A percentile compares a stretch with the other conserved stretches of the same genome.
Conservation (phyloP, 1,139 yeast species). For the Kodamaea ohmeri region DNA sequence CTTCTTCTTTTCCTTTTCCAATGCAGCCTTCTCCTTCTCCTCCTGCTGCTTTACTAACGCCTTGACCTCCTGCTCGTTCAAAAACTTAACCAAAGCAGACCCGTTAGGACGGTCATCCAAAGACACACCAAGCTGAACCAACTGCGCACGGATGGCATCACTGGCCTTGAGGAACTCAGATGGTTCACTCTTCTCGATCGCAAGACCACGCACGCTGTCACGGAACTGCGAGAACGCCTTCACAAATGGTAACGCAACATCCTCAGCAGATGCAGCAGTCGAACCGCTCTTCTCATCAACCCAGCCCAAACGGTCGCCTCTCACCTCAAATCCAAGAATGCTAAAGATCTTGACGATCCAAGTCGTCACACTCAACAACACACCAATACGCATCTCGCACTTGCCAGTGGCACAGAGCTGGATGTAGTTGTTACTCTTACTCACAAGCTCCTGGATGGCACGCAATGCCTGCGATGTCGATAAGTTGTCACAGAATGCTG, state of each 20-base stretch:
- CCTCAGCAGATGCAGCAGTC: slow-evolving; percentile 50
- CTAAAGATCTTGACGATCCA: slow-evolving; percentile 71
- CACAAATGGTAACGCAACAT: slow-evolving; percentile 72
- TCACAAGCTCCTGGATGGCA: slow-evolving; percentile 62
- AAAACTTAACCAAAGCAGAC: slow-evolving; percentile 76
- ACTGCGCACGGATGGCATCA: slow-evolving; percentile 48
- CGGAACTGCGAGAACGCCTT: slow-evolving; percentile 76
- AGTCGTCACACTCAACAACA: slow-evolving; percentile 57
- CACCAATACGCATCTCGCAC: slow-evolving; percentile 56
- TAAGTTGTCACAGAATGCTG: slow-evolving; percentile 83
- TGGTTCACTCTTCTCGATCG: slow-evolving; percentile 62
- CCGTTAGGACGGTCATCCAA: slow-evolving; percentile 86
- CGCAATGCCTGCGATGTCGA: slow-evolving; percentile 75
- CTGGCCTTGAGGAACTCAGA: slow-evolving; percentile 51
- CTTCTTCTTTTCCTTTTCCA: slow-evolving; percentile 42
- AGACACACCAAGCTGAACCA: slow-evolving; percentile 74
- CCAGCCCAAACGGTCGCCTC: slow-evolving; percentile 82
- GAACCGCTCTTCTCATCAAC: slow-evolving; percentile 32
- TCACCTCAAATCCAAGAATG: slow-evolving; percentile 71
- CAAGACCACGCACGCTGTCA: slow-evolving; percentile 71
- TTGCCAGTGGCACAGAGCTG: slow-evolving; percentile 47
- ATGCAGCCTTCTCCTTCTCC: slow-evolving; percentile 51
- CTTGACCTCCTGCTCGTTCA: slow-evolving; percentile 64
- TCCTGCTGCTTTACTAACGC: slow-evolving; percentile 63
- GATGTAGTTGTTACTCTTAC: slow-evolving; percentile 70